Conservation (phyloP, 164 flowering plant genomes). For the Umbellularia californica region DNA sequence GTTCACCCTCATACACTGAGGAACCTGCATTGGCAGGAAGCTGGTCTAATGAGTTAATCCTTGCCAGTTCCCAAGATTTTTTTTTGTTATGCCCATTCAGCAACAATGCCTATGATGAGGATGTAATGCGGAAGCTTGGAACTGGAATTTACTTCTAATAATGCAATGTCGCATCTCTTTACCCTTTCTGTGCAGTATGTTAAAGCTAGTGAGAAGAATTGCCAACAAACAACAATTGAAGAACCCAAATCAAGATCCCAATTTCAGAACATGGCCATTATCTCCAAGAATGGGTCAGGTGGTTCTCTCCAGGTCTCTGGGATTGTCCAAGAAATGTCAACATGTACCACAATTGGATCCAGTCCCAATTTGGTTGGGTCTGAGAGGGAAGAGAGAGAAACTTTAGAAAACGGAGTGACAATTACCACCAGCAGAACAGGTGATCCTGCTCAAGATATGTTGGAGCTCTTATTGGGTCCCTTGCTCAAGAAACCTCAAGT, state of each 20-base stretch:
- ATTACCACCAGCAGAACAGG: conserved; percentile 23
- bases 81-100: not conserved
- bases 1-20: too few species aligned
- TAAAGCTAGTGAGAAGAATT: conserved; percentile 25
- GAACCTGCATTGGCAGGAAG: too few species aligned
- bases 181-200: conserved; percentile 42
- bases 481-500: conserved; percentile 36
- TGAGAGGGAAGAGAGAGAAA: conserved; percentile 6
- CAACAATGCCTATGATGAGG: not conserved
- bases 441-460: conserved; percentile 62
- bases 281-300: conserved; percentile 15
- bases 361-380: conserved; percentile 2
- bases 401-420: not conserved
- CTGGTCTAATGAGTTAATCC: too few species aligned
- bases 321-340: conserved; percentile 4
- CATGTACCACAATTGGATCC: conserved; percentile 3
- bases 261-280: conserved; percentile 5
- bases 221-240: conserved; percentile 5
- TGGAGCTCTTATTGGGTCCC: conserved; percentile 64
- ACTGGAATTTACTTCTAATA: not conserved
- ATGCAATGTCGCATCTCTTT: not conserved
- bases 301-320: conserved; percentile 10
- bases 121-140: not conserved
- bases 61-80: not conserved
- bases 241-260: conserved; percentile 14